Base-by-base conservation (phyloP, 371 early-diverging fungal species). In the Batkoa obscura region DNA sequence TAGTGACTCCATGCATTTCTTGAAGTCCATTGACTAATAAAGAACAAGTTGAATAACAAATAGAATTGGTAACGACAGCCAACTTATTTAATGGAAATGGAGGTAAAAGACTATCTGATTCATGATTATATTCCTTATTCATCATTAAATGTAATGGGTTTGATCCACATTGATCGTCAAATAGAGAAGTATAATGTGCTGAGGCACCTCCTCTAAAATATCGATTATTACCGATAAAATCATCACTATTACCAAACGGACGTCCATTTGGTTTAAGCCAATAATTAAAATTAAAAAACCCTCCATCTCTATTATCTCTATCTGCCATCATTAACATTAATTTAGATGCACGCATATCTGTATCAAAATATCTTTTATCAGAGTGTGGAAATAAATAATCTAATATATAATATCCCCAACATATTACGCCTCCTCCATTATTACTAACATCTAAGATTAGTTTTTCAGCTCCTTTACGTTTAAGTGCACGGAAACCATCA, bases 351-450 rank as follows among this genome's bases (percentile, higher is more conserved):
- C 39, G 15, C 53, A 53, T 53, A 30, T 53, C 53, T 10, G 53
- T 53, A 9, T n/a, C 15, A n/a, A 53, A 53, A 6, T 38, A 17
- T 12, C 4, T 34, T 9, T 38, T 3, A 3, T 12, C 17, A 17
- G 10, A 4, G 5, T 34, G n/a, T 4, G 67, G 67, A 46, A 64
- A 67, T 1, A 67, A 59, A 9, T 59, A 60, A 17, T 67, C 63
- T 1, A 67, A 54, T 5, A 67, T 60, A 47, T 63, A 64, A 6
- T 65, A 65, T 0, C 65, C 67, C 62, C 62, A 62, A 36, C 67
- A 67, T 6, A 67, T 67, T 15, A 62, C 60, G 0, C 67, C 67
- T 1, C 67, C 67, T 10, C 63, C 54, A 46, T 67, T 67, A 50
- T 58, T 64, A 38, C 64, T 64, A 9, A 67, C 37, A 37, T 67